Base-by-base conservation (phyloP, 805 yeast genomes). In the Nakazawaea peltata region DNA sequence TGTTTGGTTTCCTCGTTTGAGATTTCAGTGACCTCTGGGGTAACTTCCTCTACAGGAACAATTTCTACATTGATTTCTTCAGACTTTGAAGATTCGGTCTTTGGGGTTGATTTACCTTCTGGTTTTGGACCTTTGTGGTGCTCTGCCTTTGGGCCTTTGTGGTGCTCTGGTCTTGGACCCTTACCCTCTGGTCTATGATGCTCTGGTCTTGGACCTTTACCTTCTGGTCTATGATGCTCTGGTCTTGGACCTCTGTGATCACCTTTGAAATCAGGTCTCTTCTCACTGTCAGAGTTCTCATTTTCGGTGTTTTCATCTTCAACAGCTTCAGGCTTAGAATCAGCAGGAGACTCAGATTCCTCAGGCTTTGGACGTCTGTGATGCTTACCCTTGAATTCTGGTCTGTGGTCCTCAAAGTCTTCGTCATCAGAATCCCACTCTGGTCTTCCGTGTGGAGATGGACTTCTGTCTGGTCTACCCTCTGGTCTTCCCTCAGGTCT, bases 401-500 rank as follows among this genome's bases (percentile, higher is more conserved):
- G 19, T 13, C 15, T 26, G 19, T n/a, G 13, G 16, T 19, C 33
- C 12, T 16, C 21, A 9, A 21, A 26, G 5, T 26, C 30, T 8
- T 32, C 27, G 12, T n/a, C 13, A n/a, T 25, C 27, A 25, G 13
- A 25, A n/a, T 12, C 27, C 23, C n/a, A n/a, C n/a, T 17, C 29
- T 27, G 29, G 29, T n/a, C 14, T 14, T 15, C 29, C 29, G 11
- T 27, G 15, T 27, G 29, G 29, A n/a, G 29, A 16, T 7, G 29
- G 29, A n/a, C 16, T 12, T 27, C 16, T 13, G 4, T 13, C 16
- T 14, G 15, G 29, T n/a, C n/a, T n/a, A n/a, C n/a, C n/a, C n/a
- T n/a, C n/a, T n/a, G n/a, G 16, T n/a, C 12, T n/a, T 27, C 18
- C 12, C 23, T 10, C 10, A 8, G 23, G 23, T 21, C 10, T 21